phyloP scores from a whole-genome alignment of 257 asterid genomes.

The Salvia splendens region DNA sequence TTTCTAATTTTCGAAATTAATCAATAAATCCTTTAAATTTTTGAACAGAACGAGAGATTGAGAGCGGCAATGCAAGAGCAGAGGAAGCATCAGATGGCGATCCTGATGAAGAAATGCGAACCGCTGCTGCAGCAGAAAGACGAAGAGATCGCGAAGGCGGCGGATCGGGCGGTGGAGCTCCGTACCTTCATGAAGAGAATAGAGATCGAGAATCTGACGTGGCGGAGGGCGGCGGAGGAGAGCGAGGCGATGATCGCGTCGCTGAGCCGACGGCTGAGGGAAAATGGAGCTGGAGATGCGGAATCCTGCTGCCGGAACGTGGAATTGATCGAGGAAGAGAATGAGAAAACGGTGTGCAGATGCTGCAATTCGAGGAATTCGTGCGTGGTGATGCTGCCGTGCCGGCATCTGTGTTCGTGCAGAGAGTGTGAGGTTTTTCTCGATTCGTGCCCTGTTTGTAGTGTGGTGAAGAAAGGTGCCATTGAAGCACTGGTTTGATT shows the following conservation, averaged over 20 bases:
- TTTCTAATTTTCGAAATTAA: background rate
- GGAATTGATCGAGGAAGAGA: background rate
- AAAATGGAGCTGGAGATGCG: conserved; percentile 52
- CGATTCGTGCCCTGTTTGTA: conserved; percentile 73
- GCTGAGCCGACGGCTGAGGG: conserved; percentile 51
- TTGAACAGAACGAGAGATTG: conserved; percentile 64
- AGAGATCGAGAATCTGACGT: conserved; percentile 56
- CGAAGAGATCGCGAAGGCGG: conserved; percentile 53
- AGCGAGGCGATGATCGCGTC: conserved; percentile 56
- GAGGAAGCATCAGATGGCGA: conserved; percentile 49
- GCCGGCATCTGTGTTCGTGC: conserved; percentile 74
- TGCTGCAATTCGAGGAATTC: conserved; percentile 49
- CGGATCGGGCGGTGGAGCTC: conserved; percentile 62
- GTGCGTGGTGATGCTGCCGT: conserved; percentile 64
- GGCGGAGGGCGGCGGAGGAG: conserved; percentile 80
- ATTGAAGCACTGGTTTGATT: conserved; percentile 51
- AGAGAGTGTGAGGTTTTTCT: conserved; percentile 58
- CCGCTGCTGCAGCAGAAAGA: conserved; percentile 56
- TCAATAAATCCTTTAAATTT: no score
- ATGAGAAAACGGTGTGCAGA: conserved; percentile 39
- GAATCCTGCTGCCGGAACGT: conserved; percentile 53
- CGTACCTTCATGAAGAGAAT: conserved; percentile 40
- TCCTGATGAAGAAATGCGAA: conserved; percentile 53
- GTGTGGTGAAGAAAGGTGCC: conserved; percentile 48
- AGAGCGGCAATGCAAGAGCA: conserved; percentile 59